Evolutionary conservation across 2,329 filamentous ascomycete species (phyloP).

Genomic region (Colletotrichum phormii): DNA sequence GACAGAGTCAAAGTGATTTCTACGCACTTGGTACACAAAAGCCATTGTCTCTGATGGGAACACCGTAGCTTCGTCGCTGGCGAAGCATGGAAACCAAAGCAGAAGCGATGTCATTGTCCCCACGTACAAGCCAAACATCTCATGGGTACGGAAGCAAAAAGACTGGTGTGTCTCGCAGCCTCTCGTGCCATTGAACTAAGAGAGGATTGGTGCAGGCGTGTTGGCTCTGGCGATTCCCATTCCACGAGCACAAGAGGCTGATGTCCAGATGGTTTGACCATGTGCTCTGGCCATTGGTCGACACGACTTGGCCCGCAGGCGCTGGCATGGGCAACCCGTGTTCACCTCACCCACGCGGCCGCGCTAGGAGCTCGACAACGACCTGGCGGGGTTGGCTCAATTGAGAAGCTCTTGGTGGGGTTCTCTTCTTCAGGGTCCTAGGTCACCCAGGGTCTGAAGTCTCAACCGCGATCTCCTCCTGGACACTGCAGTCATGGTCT

Average conservation of each 20-base stretch:
- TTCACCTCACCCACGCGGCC: constrained; percentile 22
- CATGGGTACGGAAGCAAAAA: constrained; percentile 16
- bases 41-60: not conserved
- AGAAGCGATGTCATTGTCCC: not conserved
- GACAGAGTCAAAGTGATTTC: not conserved
- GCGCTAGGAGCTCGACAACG: constrained; percentile 17
- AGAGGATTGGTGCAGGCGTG: constrained; percentile 33
- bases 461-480: constrained; percentile 7
- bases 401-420: constrained; percentile 27
- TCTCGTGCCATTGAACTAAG: constrained; percentile 24
- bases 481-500: constrained; percentile 9
- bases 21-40: not conserved
- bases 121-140: not conserved
- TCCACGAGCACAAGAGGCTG: constrained; percentile 4
- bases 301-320: constrained; percentile 38
- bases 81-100: constrained; percentile 1
- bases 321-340: constrained; percentile 23
- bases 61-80: constrained; percentile 3
- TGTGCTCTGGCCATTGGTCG: constrained; percentile 58
- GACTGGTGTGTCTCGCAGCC: constrained; percentile 9
- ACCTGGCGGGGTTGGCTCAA: constrained; percentile 30
- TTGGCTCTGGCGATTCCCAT: constrained; percentile 12
- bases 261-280: constrained; percentile 42
- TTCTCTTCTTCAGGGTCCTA: constrained; percentile 28
- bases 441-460: not conserved